Conservation (phyloP, 768 basidiomycete genomes). For the Russula griseocarnosa region DNA sequence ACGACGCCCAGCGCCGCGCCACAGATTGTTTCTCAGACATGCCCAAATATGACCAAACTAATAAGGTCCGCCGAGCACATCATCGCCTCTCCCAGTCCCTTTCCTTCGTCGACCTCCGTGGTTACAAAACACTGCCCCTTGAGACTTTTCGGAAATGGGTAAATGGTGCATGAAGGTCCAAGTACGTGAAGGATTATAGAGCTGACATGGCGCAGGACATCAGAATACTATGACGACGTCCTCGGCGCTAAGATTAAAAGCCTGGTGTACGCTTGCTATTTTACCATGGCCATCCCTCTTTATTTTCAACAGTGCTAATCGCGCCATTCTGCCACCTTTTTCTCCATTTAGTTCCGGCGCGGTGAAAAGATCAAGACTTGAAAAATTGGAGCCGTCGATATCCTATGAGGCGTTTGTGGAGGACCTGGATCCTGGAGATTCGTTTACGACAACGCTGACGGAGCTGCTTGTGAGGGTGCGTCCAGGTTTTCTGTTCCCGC, state of each 20-base stretch:
- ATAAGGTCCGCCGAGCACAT: neutral
- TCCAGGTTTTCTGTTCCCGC: neutral
- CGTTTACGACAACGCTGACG: constrained; percentile 70
- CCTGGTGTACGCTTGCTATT: constrained; percentile 56
- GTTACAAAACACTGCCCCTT: neutral
- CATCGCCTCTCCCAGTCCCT: neutral
- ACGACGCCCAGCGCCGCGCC: neutral
- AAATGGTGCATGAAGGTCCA: constrained; percentile 52
- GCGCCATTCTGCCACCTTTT: constrained; percentile 2
- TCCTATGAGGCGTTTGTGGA: constrained; percentile 73
- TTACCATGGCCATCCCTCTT: neutral
- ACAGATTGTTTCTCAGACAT: neutral
- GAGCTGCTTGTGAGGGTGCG: constrained; percentile 77
- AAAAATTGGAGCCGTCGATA: constrained; percentile 60
- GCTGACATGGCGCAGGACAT: constrained; percentile 48
- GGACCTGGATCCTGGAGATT: constrained; percentile 73
- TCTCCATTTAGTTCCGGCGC: constrained; percentile 55
- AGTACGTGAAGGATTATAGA: constrained; percentile 23
- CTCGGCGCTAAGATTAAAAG: constrained; percentile 70
- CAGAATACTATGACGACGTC: constrained; percentile 68
- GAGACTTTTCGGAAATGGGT: constrained; percentile 46
- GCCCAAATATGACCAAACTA: constrained; percentile 16
- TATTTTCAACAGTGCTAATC: constrained; percentile 6
- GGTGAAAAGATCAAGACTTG: constrained; percentile 62
- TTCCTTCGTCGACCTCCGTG: neutral